Conservation (phyloP, 192 early-diverging fungal species). For the Thoreauomyces humboldtii region DNA sequence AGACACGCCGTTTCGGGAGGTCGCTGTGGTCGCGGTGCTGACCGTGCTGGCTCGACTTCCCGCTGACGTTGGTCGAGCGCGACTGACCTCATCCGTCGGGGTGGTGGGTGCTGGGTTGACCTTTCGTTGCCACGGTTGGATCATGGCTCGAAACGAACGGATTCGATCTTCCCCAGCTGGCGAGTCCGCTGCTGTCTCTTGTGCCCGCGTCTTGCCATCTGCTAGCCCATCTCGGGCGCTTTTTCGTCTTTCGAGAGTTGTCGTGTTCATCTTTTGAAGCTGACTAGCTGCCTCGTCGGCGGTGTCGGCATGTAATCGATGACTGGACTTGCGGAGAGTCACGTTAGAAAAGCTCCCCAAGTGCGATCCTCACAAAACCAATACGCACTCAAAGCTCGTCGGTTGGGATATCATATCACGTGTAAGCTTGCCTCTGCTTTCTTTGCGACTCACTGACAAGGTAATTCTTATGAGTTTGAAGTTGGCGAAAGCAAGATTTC, state of each 20-base stretch:
- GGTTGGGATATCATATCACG: constrained; percentile 32
- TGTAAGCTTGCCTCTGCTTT: not conserved
- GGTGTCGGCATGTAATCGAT: constrained; percentile 1
- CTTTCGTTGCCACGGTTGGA: constrained; percentile 22
- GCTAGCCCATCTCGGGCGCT: not conserved
- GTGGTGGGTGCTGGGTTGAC: not conserved
- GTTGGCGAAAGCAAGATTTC: too few relatives aligned
- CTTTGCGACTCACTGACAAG: not conserved
- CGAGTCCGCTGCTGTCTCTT: not conserved
- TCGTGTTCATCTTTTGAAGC: constrained; percentile 1
- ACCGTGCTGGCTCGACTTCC: not conserved
- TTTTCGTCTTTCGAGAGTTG: not conserved
- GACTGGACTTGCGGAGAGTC: constrained; percentile 1
- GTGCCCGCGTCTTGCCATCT: not conserved
- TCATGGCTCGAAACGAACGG: constrained; percentile 9
- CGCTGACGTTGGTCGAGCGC: constrained; percentile 3
- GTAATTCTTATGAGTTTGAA: too few relatives aligned
- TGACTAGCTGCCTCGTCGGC: not conserved
- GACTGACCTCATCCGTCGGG: not conserved
- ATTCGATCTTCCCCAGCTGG: constrained; percentile 4
- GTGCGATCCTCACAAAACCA: too few relatives aligned
- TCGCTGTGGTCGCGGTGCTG: not conserved
- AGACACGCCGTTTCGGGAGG: constrained; percentile 21
- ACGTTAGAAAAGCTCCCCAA: not conserved
- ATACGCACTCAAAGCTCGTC: constrained; percentile 23